Conservation (phyloP, 352 stramenopile species). For the Elongisporangium undulatum region DNA sequence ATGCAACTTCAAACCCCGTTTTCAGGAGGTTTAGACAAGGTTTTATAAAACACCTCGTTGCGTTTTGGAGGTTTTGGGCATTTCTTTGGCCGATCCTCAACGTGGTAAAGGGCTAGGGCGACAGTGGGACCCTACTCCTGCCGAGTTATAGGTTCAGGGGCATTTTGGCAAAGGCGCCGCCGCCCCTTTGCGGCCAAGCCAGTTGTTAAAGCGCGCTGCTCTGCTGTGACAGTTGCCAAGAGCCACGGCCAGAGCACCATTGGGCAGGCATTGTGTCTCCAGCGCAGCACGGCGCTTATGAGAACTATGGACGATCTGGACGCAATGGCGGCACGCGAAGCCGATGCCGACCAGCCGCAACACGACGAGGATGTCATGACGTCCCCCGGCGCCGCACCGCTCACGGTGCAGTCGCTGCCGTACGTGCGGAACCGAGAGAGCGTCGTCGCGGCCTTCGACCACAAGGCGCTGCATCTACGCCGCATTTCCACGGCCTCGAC, state of each 20-base stretch:
- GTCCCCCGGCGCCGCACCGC: conserved; percentile 3
- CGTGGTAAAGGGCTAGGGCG: background rate
- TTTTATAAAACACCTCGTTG: background rate
- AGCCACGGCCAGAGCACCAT: conserved; percentile 21
- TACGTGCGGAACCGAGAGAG: conserved; percentile 63
- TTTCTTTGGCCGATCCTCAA: conserved; percentile 5
- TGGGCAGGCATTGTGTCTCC: conserved; percentile 50
- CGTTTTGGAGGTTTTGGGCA: background rate
- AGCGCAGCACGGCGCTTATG: conserved; percentile 16
- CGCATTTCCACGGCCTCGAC: conserved; percentile 43
- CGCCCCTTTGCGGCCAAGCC: conserved; percentile 5
- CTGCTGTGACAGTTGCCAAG: background rate
- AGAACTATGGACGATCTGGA: background rate
- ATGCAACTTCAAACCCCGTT: background rate
- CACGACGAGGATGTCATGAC: background rate
- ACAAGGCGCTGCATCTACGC: conserved; percentile 20
- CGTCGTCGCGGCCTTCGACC: conserved; percentile 50
- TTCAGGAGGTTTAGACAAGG: background rate
- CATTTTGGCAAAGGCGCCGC: background rate
- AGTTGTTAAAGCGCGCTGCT: conserved; percentile 3
- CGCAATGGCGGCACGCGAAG: background rate
- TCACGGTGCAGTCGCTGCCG: conserved; percentile 61
- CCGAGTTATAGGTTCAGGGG: background rate
- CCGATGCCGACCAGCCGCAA: background rate
- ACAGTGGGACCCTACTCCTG: background rate